These are phyloP conservation scores for Nakazawaea holstii DNA, from an alignment of 805 yeast genomes.

Conservation along the genomic window DNA sequence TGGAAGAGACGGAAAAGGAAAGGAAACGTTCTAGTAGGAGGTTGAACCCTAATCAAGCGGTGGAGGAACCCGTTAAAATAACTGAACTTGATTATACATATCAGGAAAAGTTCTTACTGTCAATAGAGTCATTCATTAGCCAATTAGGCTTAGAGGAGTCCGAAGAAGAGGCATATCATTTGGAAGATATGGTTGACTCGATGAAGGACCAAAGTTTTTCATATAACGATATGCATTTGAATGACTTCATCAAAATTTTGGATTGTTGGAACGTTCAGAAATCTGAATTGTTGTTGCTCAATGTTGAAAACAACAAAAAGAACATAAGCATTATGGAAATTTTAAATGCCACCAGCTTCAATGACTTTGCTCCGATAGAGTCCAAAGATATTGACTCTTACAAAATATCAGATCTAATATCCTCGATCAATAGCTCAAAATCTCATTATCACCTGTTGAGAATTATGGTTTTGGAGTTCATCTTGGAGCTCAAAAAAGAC, in stretches of 20 bases:
- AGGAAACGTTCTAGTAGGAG: constrained; percentile 36
- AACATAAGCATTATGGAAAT: constrained; percentile 25
- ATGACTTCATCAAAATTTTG: constrained; percentile 23
- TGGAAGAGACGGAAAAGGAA: constrained; percentile 17
- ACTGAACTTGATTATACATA: constrained; percentile 8
- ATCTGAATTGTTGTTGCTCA: constrained; percentile 11
- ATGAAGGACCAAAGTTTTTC: neutral
- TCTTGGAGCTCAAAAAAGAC: constrained; percentile 16
- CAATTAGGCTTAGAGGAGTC: neutral
- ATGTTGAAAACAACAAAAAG: constrained; percentile 7
- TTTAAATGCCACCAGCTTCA: constrained; percentile 18
- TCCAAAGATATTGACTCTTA: constrained; percentile 15
- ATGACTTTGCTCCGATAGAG: constrained; percentile 10
- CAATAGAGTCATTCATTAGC: neutral
- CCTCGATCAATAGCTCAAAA: constrained; percentile 13
- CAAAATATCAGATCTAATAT: constrained; percentile 17
- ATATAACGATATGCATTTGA: constrained; percentile 3
- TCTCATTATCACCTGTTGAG: constrained; percentile 25
- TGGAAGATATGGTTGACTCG: neutral
- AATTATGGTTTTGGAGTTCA: constrained; percentile 18
- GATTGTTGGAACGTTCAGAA: constrained; percentile 24
- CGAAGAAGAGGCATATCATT: neutral
- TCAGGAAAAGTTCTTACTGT: constrained; percentile 2
- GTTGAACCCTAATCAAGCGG: constrained; percentile 14
- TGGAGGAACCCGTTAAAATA: constrained; percentile 1